A percentile compares a stretch with the other conserved stretches of the same genome.
These are phyloP conservation scores for Lasiodiplodia sp. DNA, from an alignment of 2,329 filamentous ascomycete genomes.

Conservation along the genomic window DNA sequence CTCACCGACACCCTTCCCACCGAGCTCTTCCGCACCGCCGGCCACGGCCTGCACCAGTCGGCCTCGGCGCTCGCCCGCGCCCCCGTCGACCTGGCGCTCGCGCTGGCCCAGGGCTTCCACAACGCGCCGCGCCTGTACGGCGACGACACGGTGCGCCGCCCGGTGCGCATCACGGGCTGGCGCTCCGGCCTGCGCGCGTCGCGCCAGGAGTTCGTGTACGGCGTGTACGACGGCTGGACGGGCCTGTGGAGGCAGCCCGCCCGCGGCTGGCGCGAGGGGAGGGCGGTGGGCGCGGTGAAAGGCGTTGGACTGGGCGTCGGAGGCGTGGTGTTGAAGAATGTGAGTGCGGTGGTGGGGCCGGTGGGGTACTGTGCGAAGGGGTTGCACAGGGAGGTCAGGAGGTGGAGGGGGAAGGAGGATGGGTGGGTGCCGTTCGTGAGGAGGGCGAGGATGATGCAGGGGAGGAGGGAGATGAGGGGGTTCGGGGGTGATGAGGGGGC, in stretches of 20 bases:
- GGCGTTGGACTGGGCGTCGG: conserved; percentile 68
- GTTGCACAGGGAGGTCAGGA: conserved; percentile 61
- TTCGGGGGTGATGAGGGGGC: conserved; percentile 42
- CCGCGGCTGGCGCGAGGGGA: conserved; percentile 63
- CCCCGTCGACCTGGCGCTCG: conserved; percentile 67
- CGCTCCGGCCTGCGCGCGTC: conserved; percentile 68
- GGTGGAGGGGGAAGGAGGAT: background rate
- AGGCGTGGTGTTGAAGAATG: conserved; percentile 70
- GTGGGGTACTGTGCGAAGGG: conserved; percentile 71
- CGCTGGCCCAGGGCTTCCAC: conserved; percentile 72
- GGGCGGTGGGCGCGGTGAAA: conserved; percentile 60
- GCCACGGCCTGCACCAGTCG: conserved; percentile 60
- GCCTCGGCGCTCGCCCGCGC: conserved; percentile 61
- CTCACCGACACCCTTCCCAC: conserved; percentile 40
- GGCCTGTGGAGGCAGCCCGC: conserved; percentile 68
- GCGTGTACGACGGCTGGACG: conserved; percentile 70
- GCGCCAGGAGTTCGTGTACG: conserved; percentile 67
- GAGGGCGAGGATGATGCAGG: conserved; percentile 18
- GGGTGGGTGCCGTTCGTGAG: background rate
- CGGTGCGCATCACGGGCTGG: conserved; percentile 69
- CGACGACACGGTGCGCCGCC: conserved; percentile 71
- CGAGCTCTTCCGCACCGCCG: conserved; percentile 57
- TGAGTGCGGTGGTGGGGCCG: conserved; percentile 67
- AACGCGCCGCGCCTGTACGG: conserved; percentile 75
- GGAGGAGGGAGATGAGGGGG: conserved; percentile 33